Evolutionary conservation across 2,329 filamentous ascomycete species (phyloP), one percentile per base, ranked within the genome.

Genomic region (Magnaporthiopsis incrustans): DNA sequence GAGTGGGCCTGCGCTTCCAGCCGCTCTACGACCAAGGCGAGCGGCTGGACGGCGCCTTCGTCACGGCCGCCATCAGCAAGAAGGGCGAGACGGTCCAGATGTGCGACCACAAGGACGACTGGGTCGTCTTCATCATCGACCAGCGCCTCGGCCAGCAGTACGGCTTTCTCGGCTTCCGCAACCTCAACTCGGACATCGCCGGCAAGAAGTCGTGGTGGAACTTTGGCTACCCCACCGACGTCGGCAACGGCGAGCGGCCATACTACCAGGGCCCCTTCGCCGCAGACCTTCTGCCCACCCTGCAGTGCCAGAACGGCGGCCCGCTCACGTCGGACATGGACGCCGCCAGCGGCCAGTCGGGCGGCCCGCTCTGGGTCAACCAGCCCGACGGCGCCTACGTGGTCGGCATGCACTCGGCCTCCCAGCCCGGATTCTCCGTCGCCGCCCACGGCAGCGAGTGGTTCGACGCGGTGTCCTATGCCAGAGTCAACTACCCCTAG

Each of bases 191-290:
- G 18, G 60, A 61, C 60, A 25, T 50, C 53, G 57, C 62, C 18
- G 33, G 44, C 30, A 35, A 50, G 18, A 27, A 35, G 15, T 7
- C 35, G 15, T 63, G 25, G 26, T 58, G 56, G 50, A 63, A 33
- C 61, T 58, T 38, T 32, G 62, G 62, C 32, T 63, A 63, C 57
- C 53, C 62, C 15, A 18, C n/a, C 8, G 62, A 63, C 62, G 12
- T 33, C 56, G 44, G 27, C 56, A n/a, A 4, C 18, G 57, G 62
- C 62, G 44, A 63, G 57, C 4, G 44, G 57, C 62, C 62, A 1
- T 63, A 63, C 57, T 25, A 26, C 8, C 44, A 62, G 35, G 53
- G 53, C n/a, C 32, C 44, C 44, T 53, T 53, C 44, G 44, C 44
- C 44, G 44, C 44, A 7, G 22, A 53, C 44, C 44, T 53, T 2